Evolutionary conservation across 305 asterid species (phyloP).

Genomic region (Nicotiana rustica): DNA sequence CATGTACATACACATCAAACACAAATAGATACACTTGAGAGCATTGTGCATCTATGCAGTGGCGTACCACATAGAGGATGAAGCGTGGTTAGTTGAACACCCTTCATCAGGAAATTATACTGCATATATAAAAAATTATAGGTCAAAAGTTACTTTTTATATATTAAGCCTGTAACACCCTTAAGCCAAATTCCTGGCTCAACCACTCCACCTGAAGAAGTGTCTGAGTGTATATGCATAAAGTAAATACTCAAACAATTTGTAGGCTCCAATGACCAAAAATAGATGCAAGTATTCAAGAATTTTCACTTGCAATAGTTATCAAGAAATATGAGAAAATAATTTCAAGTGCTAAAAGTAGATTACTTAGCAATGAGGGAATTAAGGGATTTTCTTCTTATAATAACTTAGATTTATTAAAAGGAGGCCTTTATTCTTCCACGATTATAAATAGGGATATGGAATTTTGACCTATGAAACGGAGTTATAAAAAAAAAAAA

Average conservation of each 20-base stretch:
- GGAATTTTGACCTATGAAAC: constrained; percentile 5
- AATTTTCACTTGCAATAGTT: neutral
- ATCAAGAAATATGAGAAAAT: neutral
- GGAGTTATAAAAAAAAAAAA: neutral
- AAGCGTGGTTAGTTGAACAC: too few relatives aligned
- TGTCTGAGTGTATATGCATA: neutral
- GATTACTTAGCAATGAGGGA: neutral
- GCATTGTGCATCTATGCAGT: neutral
- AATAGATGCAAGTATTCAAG: neutral
- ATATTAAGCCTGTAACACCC: too few relatives aligned
- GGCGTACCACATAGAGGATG: too few relatives aligned
- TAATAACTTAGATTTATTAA: neutral
- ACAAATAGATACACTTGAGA: neutral
- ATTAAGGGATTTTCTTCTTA: neutral
- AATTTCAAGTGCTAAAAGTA: neutral
- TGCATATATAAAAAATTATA: too few relatives aligned
- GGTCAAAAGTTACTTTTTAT: too few relatives aligned
- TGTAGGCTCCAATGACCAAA: constrained; percentile 2
- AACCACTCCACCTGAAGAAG: neutral
- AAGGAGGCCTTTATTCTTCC: constrained; percentile 2
- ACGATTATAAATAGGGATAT: neutral
- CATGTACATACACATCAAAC: neutral
- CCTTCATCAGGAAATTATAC: too few relatives aligned
- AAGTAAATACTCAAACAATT: constrained; percentile 8
- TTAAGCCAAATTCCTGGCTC: too few relatives aligned